Base-by-base conservation (phyloP, 2,329 filamentous ascomycete species). In the Scytalidium lignicola region DNA sequence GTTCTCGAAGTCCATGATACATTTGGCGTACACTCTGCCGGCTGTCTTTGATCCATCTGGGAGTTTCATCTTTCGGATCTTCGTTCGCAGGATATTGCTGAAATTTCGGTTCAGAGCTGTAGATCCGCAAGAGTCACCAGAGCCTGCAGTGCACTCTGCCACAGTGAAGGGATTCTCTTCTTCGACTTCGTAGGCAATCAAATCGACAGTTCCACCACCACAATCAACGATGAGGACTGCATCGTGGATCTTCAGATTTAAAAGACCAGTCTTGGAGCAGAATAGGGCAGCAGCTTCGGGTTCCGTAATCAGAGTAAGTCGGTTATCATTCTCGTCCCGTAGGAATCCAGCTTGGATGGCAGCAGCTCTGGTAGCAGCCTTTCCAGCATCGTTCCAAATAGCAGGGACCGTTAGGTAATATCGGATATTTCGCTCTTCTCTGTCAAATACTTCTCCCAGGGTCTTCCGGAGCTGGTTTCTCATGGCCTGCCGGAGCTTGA, bases 1-100 rank as follows among this genome's bases (percentile, higher is more conserved):
- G 80, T 97, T 97, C 75, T 99, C 93, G 63, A 99, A 99, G 71
- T 99, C 93, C 92, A 97, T 97, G 71, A 99, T 97, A 69, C 92
- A 97, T 74, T 97, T 97, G 58, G 92, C 92, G 69, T 97, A 97
- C 48, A 99, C 93, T 70, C 92, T 90, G 41, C 92, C 92, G n/a
- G 93, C 92, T 2, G 90, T 97, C 73, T 92, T 95, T 59, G 92
- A 96, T 43, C 91, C 92, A 65, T 97, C 92, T 1, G 93, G 91
- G 42, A 99, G 78, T 73, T 97, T 97, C 93, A 97, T 97, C 77
- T 97, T 97, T 59, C 92, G 82, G 62, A 99, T 97, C 78, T 97
- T 97, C 53, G 92, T 95, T 47, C 93, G 86, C 45, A 97, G 76
- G 58, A 99, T 96, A 71, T 97, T 97, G 73, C 90, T 96, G 66